These are phyloP conservation scores for Geranomyces variabilis DNA, from an alignment of 192 early-diverging fungal species.

Conservation along the genomic window DNA sequence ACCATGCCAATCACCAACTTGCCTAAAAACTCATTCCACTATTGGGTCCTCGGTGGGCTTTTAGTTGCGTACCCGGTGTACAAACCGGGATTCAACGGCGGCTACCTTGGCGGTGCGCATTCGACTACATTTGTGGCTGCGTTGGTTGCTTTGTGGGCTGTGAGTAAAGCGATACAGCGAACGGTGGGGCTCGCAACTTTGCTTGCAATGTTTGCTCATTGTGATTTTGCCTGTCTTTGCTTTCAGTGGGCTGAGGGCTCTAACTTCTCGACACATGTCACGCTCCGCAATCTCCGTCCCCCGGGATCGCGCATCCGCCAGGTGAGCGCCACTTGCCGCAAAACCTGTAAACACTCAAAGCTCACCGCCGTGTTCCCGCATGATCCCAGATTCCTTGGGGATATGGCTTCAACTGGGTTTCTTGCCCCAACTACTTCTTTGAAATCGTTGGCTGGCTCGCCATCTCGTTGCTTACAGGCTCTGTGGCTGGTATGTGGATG, in stretches of 20 bases:
- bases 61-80: conserved; percentile 88
- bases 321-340: no score
- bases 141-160: conserved; percentile 58
- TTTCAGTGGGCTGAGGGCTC: conserved; percentile 78
- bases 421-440: conserved; percentile 93
- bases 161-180: conserved; percentile 45
- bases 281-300: conserved; percentile 88
- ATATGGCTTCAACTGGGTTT: conserved; percentile 88
- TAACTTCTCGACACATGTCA: conserved; percentile 83
- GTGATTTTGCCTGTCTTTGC: neutral
- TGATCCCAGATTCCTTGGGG: conserved; percentile 88
- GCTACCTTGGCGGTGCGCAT: conserved; percentile 46
- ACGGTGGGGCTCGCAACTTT: no score
- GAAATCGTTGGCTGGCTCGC: conserved; percentile 83
- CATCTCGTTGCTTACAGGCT: conserved; percentile 75
- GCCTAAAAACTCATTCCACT: conserved; percentile 94
- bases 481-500: conserved; percentile 64
- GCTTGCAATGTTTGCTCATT: no score
- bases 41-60: conserved; percentile 87
- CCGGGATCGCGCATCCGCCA: conserved; percentile 81
- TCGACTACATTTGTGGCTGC: conserved; percentile 43
- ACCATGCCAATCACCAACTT: conserved; percentile 94
- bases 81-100: conserved; percentile 71
- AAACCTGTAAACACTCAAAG: no score
- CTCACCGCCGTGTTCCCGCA: no score